phyloP scores from a whole-genome alignment of 495 filamentous ascomycete genomes.

The Penicillium riverlandense region DNA sequence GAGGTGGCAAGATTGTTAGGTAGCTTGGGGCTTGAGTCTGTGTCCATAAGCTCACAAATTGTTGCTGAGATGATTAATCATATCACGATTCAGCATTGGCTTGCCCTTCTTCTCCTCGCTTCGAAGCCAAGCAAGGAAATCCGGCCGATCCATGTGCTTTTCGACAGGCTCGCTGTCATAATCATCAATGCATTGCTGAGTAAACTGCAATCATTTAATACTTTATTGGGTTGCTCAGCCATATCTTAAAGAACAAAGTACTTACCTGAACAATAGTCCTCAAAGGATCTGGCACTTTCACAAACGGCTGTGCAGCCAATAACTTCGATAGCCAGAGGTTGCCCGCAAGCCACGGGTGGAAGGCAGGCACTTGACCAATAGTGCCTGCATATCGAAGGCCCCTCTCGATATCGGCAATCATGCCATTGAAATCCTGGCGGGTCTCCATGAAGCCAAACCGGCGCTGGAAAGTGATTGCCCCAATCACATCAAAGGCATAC shows the following conservation, averaged over 20 bases:
- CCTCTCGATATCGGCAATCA: conserved; percentile 4
- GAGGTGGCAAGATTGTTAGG: no score
- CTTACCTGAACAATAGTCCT: conserved; percentile 7
- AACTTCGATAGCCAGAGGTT: conserved; percentile 6
- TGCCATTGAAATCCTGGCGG: conserved; percentile 3
- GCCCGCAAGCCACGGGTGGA: conserved; percentile 5
- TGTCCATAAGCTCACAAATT: conserved; percentile 3
- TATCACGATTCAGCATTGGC: conserved; percentile 8
- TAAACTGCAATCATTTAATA: background rate
- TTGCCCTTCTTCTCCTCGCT: conserved; percentile 8
- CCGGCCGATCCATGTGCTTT: conserved; percentile 2
- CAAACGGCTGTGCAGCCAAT: conserved; percentile 6
- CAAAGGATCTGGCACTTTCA: conserved; percentile 3
- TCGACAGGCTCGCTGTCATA: conserved; percentile 1
- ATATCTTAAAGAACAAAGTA: background rate
- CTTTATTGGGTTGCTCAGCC: no score
- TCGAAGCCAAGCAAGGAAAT: conserved; percentile 10
- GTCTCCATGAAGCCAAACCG: conserved; percentile 10
- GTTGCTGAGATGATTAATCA: conserved; percentile 13
- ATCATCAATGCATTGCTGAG: conserved; percentile 9
- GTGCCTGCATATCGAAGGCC: conserved; percentile 5
- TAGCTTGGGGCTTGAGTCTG: no score
- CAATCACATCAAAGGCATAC: conserved; percentile 50
- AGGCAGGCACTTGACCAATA: conserved; percentile 2
- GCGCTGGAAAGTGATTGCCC: conserved; percentile 17